Evolutionary conservation across 495 filamentous ascomycete species (phyloP), one percentile per base, ranked within the genome.

Genomic region (Immersiella caudata): DNA sequence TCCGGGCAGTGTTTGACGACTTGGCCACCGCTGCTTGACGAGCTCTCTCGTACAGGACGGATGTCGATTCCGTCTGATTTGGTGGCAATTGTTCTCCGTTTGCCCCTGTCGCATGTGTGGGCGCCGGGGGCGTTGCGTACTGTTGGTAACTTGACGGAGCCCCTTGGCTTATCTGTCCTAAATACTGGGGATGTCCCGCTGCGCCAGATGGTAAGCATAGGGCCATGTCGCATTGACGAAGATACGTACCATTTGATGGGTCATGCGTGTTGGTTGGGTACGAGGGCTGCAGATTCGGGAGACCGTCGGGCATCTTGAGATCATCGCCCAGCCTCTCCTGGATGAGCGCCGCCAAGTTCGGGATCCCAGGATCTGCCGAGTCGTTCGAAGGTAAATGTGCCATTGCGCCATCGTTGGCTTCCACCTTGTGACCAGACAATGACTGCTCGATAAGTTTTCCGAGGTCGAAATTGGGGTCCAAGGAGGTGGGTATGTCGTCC

Each of bases 1-100:
- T 86, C 27, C 91, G 87, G 56, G 86, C 86, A 36, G 87, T 89
- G 1, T 90, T 89, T 1, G 91, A 91, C 1, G 90, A 86, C 75
- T 94, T 94, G 11, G 91, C 86, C 3, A 91, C 90, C 11, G 92
- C 93, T 0, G 91, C 92, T 75, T 90, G 88, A 9, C 93, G 89
- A 29, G 93, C 93, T 46, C 87, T 87, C 72, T 95, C 91, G 69
- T 96, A 95, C 0, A 95, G 81, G 0, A 91, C 88, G 46, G 90
- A 87, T 0, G 91, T 94, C 0, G 93, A 89, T 56, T 89, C 89
- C 7, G 87, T 89, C 73, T 95, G 92, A 76, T 84, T 90, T 60
- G 84, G 90, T 79, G 90, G 72, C 78, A 87, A 40, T 57, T 64
- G n/a, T 9, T 73, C 70, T 2, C 60, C 69, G 14, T 22, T 25